These are phyloP conservation scores for Breynia disticha DNA, from an alignment of 441 rosid genomes.

Conservation along the genomic window DNA sequence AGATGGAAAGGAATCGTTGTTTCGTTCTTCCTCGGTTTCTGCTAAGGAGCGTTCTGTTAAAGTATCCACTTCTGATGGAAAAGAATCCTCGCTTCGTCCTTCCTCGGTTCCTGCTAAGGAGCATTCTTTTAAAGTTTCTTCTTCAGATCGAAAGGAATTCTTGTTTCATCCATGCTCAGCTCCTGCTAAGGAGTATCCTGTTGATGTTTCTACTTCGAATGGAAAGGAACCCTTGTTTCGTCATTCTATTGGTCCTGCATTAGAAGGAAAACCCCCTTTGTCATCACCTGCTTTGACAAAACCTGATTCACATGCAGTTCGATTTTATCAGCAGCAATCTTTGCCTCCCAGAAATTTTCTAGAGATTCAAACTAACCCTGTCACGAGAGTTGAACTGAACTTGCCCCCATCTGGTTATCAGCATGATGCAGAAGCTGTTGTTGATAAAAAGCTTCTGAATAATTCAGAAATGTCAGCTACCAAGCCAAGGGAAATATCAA, in stretches of 20 bases:
- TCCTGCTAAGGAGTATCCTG: conserved; percentile 25
- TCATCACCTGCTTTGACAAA: conserved; percentile 28
- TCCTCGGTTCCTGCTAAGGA: conserved; percentile 20
- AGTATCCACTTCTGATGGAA: too few species aligned
- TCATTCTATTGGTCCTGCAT: conserved; percentile 20
- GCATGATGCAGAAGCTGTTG: conserved; percentile 26
- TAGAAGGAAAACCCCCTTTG: conserved; percentile 35
- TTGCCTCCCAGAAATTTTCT: conserved; percentile 22
- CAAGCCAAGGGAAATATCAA: conserved; percentile 30
- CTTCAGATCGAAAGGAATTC: too few species aligned
- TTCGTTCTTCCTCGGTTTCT: too few species aligned
- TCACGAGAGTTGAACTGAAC: conserved; percentile 66
- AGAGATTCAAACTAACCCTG: conserved; percentile 36
- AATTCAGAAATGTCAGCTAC: conserved; percentile 33
- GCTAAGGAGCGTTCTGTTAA: too few species aligned
- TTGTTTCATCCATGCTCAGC: conserved; percentile 3
- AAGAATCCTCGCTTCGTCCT: too few species aligned
- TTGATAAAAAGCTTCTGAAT: conserved; percentile 33
- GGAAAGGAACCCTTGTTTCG: conserved; percentile 21
- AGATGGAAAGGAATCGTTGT: conserved; percentile 28
- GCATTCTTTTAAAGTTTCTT: too few species aligned
- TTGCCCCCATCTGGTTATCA: conserved; percentile 52
- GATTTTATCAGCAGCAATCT: conserved; percentile 31
- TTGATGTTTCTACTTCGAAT: conserved; percentile 21
- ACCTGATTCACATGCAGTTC: conserved; percentile 17